phyloP scores from a whole-genome alignment of 768 basidiomycete species.

The Guyanaporus albipodus region DNA sequence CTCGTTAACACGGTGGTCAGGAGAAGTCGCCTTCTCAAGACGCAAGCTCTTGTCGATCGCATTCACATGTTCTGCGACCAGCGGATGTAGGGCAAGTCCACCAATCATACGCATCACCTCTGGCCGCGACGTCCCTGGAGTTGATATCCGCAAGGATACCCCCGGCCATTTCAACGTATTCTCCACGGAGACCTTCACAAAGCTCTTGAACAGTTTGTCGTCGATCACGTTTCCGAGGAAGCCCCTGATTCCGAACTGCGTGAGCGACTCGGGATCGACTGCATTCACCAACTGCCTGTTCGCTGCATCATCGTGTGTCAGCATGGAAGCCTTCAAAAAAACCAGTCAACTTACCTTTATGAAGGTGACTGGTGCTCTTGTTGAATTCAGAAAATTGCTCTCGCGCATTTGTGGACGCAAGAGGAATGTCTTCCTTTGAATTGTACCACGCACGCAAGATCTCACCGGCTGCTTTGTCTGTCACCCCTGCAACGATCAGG shows the following conservation, averaged over 20 bases:
- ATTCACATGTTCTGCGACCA: not conserved
- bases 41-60: not conserved
- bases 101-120: not conserved
- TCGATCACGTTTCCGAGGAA: not conserved
- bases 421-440: not conserved
- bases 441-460: not conserved
- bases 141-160: not conserved
- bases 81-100: not conserved
- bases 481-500: not conserved
- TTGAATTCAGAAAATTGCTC: not conserved
- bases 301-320: not conserved
- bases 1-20: too few species aligned
- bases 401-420: not conserved
- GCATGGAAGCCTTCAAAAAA: not conserved
- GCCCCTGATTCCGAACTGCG: not conserved
- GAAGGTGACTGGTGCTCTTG: not conserved
- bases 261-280: not conserved
- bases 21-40: too few species aligned
- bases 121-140: not conserved
- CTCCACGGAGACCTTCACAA: not conserved
- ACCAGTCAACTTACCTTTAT: not conserved
- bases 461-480: not conserved
- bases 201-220: not conserved
- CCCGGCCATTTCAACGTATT: not conserved
- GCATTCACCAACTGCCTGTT: not conserved